Evolutionary conservation across 129 eudicot species (phyloP).

Genomic region (Heracleum sosnowskyi): DNA sequence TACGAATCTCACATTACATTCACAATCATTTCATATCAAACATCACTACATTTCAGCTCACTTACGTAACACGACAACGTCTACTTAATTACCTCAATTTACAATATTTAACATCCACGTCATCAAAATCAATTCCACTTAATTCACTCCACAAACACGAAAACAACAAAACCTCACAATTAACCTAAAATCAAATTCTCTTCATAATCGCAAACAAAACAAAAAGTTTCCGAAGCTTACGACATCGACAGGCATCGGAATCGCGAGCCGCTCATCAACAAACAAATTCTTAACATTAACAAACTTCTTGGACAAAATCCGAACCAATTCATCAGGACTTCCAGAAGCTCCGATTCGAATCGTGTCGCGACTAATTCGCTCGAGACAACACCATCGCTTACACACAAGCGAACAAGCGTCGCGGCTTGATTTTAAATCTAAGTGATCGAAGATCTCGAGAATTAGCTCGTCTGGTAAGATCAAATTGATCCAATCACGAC

Average conservation of each 20-base stretch:
- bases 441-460: conserved; percentile 48
- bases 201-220: neutral
- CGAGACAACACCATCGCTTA: conserved; percentile 68
- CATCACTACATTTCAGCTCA: too few relatives aligned
- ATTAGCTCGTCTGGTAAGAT: conserved; percentile 70
- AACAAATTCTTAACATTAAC: conserved; percentile 45
- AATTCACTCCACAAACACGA: neutral
- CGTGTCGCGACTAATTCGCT: conserved; percentile 75
- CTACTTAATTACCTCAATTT: neutral
- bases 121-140: neutral
- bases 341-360: conserved; percentile 84
- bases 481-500: conserved; percentile 51
- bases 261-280: conserved; percentile 71
- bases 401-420: conserved; percentile 84
- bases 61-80: neutral
- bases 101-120: neutral
- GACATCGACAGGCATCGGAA: conserved; percentile 45
- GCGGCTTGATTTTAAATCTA: conserved; percentile 50
- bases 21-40: neutral
- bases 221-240: conserved; percentile 16
- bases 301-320: conserved; percentile 50
- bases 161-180: neutral
- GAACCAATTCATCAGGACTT: conserved; percentile 54
- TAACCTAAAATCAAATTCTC: too few relatives aligned
- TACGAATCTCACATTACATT: neutral